A percentile compares a stretch with the other conserved stretches of the same genome.
phyloP scores from a whole-genome alignment of 169 alveolate species.

The Plasmodium chabaudi region DNA sequence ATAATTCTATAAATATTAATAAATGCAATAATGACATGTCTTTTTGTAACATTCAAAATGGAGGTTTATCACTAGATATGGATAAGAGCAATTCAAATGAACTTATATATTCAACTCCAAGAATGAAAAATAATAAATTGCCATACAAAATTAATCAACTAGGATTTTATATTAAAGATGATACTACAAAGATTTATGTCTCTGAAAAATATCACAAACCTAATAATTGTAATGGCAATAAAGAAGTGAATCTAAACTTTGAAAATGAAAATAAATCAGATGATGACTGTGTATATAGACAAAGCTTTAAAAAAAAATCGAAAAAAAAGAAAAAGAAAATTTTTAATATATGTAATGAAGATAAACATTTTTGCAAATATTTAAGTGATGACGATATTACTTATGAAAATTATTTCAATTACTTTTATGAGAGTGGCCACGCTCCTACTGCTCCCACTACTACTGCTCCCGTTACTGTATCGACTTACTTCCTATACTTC shows the following conservation, averaged over 20 bases:
- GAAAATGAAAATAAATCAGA: constrained; percentile 8
- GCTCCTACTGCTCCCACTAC: not conserved
- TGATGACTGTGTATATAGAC: constrained; percentile 36
- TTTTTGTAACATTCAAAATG: no score
- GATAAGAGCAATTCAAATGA: no score
- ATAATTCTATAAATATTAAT: no score
- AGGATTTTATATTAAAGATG: no score
- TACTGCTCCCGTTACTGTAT: not conserved
- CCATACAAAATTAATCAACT: no score
- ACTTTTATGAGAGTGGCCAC: constrained; percentile 8
- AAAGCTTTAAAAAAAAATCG: not conserved
- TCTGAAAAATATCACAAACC: no score
- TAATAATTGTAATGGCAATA: not conserved
- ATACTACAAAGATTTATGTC: no score
- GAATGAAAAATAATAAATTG: no score
- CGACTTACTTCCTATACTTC: constrained; percentile 31
- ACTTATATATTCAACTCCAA: no score
- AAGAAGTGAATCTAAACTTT: not conserved
- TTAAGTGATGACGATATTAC: constrained; percentile 69
- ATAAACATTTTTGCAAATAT: constrained; percentile 31
- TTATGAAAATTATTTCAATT: constrained; percentile 36
- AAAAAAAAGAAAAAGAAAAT: not conserved
- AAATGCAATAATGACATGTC: no score
- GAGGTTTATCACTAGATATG: no score
- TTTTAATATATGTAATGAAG: no score